Percentiles rank a stretch among this genome's conserved stretches.
These are phyloP conservation scores for Fraxinus xanthoxyloides DNA, from an alignment of 305 asterid genomes.

Conservation along the genomic window DNA sequence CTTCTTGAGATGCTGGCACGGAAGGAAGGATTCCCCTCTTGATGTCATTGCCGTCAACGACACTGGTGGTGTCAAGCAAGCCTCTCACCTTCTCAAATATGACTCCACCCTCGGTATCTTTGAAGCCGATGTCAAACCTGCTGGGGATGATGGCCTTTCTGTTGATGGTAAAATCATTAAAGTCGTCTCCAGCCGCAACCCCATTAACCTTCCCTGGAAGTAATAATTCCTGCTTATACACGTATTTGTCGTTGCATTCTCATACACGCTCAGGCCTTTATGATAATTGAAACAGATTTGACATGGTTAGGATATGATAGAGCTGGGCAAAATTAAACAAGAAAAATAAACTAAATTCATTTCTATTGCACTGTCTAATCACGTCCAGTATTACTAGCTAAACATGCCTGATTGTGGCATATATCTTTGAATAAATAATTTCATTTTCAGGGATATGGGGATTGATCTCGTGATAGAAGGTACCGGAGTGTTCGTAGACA, in stretches of 20 bases:
- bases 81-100: constrained; percentile 91
- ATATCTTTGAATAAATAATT: neutral
- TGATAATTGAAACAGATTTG: neutral
- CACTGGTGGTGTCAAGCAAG: constrained; percentile 91
- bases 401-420: neutral
- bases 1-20: constrained; percentile 94
- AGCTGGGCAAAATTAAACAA: neutral
- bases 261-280: neutral
- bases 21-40: constrained; percentile 84
- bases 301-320: neutral
- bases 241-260: neutral
- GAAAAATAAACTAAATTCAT: neutral
- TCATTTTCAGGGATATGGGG: constrained; percentile 55
- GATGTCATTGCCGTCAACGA: constrained; percentile 81
- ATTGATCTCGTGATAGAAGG: constrained; percentile 86
- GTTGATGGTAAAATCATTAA: constrained; percentile 79
- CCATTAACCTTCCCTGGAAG: constrained; percentile 82
- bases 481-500: constrained; percentile 88
- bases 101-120: constrained; percentile 91
- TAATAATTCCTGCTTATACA: constrained; percentile 14
- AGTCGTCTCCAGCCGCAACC: constrained; percentile 80
- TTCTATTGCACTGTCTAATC: neutral
- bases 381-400: neutral
- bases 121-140: constrained; percentile 76
- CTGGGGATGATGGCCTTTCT: constrained; percentile 56